Conservation (phyloP, 345 rosid genomes). For the Eucalyptus curtisii region DNA sequence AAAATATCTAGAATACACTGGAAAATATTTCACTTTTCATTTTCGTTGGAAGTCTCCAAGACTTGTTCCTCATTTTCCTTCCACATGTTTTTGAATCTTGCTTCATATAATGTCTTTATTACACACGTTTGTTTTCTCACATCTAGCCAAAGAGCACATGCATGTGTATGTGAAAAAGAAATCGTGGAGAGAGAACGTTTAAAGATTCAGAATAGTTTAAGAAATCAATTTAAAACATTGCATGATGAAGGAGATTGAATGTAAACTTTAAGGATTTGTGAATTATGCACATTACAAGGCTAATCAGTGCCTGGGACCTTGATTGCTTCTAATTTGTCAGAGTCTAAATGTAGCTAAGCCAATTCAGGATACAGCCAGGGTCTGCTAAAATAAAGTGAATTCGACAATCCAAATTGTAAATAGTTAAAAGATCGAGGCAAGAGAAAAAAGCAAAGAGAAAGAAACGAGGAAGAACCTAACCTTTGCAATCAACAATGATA, state of each 20-base stretch:
- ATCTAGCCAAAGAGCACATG: background rate
- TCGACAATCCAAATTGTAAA: background rate
- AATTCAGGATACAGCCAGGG: background rate
- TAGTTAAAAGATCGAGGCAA: background rate
- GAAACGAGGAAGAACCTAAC: conserved; percentile 27
- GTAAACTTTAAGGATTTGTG: background rate
- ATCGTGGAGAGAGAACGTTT: background rate
- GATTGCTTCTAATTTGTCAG: background rate
- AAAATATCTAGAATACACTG: background rate
- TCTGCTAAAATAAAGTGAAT: background rate
- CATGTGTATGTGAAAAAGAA: background rate
- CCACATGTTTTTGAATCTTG: background rate
- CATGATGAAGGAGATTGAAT: background rate
- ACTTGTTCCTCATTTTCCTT: background rate
- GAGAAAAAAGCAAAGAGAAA: background rate
- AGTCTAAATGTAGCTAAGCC: background rate
- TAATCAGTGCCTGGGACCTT: background rate
- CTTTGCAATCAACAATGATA: conserved; percentile 66
- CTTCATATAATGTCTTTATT: background rate
- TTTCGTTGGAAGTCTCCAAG: background rate
- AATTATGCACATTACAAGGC: background rate
- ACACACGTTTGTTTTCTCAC: background rate
- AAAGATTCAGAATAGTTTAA: background rate
- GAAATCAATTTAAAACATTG: background rate
- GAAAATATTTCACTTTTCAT: background rate